A percentile compares a stretch with the other conserved stretches of the same genome.
These are phyloP conservation scores for Calocybe indica DNA, from an alignment of 768 basidiomycete genomes.

Conservation along the genomic window DNA sequence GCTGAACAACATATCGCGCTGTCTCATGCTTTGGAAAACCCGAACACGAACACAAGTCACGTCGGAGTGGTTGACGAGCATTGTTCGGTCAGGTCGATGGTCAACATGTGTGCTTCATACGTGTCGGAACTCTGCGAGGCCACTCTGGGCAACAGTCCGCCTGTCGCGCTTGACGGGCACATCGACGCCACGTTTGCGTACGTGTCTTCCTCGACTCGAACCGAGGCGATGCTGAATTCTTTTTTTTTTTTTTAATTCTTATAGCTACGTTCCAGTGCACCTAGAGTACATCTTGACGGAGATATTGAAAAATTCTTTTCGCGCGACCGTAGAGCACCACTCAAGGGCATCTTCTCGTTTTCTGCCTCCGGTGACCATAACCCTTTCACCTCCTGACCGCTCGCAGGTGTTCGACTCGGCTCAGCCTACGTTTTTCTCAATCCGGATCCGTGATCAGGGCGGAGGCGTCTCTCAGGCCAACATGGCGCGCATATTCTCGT, in stretches of 20 bases:
- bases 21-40: constrained; percentile 55
- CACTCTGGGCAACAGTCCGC: constrained; percentile 68
- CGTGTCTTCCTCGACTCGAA: constrained; percentile 23
- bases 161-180: constrained; percentile 66
- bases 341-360: constrained; percentile 29
- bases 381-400: constrained; percentile 52
- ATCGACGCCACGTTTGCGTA: constrained; percentile 72
- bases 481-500: constrained; percentile 80
- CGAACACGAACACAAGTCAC: constrained; percentile 30
- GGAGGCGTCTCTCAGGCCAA: constrained; percentile 75
- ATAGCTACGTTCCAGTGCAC: constrained; percentile 83
- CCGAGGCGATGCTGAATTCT: constrained; percentile 3
- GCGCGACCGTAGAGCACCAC: constrained; percentile 81
- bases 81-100: constrained; percentile 69
- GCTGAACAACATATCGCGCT: constrained; percentile 90
- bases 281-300: constrained; percentile 90
- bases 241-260: neutral
- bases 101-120: constrained; percentile 76
- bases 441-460: constrained; percentile 81
- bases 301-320: constrained; percentile 86
- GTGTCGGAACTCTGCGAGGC: constrained; percentile 82
- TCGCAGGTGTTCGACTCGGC: constrained; percentile 17
- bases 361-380: constrained; percentile 65
- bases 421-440: constrained; percentile 52
- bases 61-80: constrained; percentile 71